These are phyloP conservation scores for Diaporthe ampelina DNA, from an alignment of 2,329 filamentous ascomycete genomes.

Conservation along the genomic window DNA sequence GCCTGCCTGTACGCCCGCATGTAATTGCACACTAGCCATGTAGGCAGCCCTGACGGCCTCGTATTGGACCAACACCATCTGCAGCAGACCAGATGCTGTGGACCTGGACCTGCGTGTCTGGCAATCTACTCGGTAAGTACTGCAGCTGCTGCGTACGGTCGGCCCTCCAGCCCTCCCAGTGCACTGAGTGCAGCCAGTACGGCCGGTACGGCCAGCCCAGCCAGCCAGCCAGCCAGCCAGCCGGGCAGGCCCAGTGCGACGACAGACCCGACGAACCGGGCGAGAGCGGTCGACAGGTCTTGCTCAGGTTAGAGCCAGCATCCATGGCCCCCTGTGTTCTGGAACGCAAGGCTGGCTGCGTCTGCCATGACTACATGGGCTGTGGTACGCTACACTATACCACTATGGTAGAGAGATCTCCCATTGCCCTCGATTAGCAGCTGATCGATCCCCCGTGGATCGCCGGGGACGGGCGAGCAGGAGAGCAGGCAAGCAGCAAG, in stretches of 20 bases:
- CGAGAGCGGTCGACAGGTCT: constrained; percentile 24
- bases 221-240: not conserved
- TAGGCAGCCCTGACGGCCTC: constrained; percentile 25
- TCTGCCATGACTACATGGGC: constrained; percentile 13
- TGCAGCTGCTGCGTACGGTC: too few relatives aligned
- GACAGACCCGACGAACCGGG: constrained; percentile 30
- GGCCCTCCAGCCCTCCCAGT: not conserved
- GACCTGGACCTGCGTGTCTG: constrained; percentile 8
- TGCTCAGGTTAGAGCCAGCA: too few relatives aligned
- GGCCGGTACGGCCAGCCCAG: not conserved
- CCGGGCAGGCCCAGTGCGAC: constrained; percentile 15
- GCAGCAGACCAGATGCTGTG: constrained; percentile 29
- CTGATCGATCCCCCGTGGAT: constrained; percentile 31
- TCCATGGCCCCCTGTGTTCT: constrained; percentile 22
- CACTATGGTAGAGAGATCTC: constrained; percentile 21
- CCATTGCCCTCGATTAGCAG: constrained; percentile 29
- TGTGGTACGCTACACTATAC: constrained; percentile 24
- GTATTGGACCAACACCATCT: constrained; percentile 31
- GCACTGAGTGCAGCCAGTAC: too few relatives aligned
- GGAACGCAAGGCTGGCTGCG: constrained; percentile 18
- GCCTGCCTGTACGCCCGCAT: not conserved
- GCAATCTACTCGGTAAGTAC: too few relatives aligned
- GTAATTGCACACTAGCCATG: not conserved
- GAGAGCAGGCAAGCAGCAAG: not conserved
- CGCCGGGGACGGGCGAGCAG: not conserved